Conservation (phyloP, 352 stramenopile genomes). For the Elongisporangium anandrum region DNA sequence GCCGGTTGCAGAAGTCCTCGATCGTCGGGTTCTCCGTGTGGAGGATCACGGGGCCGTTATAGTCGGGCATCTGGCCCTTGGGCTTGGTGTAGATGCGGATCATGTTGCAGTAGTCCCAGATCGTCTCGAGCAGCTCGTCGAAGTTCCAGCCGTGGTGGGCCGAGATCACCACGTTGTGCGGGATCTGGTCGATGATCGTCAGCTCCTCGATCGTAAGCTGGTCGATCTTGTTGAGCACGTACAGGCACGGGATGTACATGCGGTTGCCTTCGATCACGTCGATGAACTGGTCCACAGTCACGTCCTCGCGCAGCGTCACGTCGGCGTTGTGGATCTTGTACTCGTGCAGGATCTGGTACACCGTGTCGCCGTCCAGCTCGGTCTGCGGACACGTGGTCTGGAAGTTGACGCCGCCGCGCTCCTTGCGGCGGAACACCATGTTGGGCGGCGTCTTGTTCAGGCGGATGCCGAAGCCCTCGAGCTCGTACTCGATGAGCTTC, state of each 20-base stretch:
- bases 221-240: constrained; percentile 99
- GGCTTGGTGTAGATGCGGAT: constrained; percentile 99
- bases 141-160: constrained; percentile 98
- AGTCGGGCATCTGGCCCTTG: constrained; percentile 94
- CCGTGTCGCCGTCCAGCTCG: constrained; percentile 94
- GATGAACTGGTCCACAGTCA: constrained; percentile 98
- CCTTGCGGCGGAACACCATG: constrained; percentile 96
- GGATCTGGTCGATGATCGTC: constrained; percentile 97
- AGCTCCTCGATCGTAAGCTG: constrained; percentile 98
- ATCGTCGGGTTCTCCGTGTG: constrained; percentile 93
- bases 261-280: constrained; percentile 99
- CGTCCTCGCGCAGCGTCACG: constrained; percentile 94
- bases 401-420: constrained; percentile 97
- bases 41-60: constrained; percentile 97
- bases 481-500: constrained; percentile 98
- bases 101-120: constrained; percentile 98
- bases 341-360: constrained; percentile 95
- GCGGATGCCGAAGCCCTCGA: constrained; percentile 98
- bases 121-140: constrained; percentile 94
- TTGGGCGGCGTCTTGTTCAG: constrained; percentile 98
- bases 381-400: constrained; percentile 91
- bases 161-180: constrained; percentile 98
- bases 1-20: constrained; percentile 95
- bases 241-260: constrained; percentile 97
- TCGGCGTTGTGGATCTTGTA: constrained; percentile 99